phyloP scores from a whole-genome alignment of 2,329 filamentous ascomycete species.

The Nemania sp. region DNA sequence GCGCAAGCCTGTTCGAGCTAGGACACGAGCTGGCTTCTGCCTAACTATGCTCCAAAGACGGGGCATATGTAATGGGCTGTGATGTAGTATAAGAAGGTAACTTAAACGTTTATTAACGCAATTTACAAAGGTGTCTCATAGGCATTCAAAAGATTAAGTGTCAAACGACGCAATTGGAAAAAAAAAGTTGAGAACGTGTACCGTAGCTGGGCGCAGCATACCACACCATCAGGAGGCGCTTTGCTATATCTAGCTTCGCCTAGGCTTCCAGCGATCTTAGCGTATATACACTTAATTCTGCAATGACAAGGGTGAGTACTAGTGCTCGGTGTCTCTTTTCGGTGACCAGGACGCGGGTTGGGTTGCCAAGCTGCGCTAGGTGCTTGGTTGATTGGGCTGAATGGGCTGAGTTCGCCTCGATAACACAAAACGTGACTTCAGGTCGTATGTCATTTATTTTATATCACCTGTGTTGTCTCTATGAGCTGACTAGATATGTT shows the following conservation, averaged over 20 bases:
- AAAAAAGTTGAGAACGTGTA: not conserved
- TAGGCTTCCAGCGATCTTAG: not conserved
- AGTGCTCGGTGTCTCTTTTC: conserved; percentile 21
- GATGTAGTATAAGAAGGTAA: not conserved
- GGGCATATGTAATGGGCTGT: not conserved
- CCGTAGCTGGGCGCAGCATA: not conserved
- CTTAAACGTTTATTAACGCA: not conserved
- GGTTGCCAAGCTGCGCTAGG: conserved; percentile 14
- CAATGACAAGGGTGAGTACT: conserved; percentile 1
- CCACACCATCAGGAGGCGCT: not conserved
- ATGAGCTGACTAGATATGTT: not conserved
- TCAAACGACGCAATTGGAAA: not conserved
- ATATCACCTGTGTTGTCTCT: not conserved
- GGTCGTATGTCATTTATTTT: not conserved
- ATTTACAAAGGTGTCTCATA: too few species aligned
- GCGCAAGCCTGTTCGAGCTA: not conserved
- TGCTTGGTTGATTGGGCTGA: not conserved
- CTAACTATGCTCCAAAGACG: conserved; percentile 13
- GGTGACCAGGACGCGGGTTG: not conserved
- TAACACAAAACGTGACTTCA: not conserved
- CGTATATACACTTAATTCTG: not conserved
- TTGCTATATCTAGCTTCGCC: too few species aligned
- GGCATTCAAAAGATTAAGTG: not conserved
- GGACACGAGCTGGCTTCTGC: conserved; percentile 15
- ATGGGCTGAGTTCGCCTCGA: conserved; percentile 18